phyloP scores from a whole-genome alignment of 2,329 filamentous ascomycete genomes.

The Fusarium sp. region DNA sequence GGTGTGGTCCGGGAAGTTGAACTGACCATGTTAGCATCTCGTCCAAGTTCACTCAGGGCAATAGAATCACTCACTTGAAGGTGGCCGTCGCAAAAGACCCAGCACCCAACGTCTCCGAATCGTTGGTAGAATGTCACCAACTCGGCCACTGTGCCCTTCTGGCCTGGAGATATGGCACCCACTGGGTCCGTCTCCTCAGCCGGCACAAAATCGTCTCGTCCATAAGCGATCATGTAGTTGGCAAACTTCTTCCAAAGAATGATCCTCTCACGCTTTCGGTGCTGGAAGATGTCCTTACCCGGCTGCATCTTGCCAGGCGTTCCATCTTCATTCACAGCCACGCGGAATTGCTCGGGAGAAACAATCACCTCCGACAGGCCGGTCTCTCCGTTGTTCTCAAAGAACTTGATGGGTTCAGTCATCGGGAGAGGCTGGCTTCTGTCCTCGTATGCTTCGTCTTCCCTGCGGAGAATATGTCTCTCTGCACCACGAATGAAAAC shows the following conservation, averaged over 20 bases:
- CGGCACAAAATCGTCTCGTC: conserved; percentile 72
- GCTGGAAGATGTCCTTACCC: conserved; percentile 74
- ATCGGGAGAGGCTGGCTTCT: conserved; percentile 73
- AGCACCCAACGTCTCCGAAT: conserved; percentile 83
- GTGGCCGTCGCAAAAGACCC: conserved; percentile 84
- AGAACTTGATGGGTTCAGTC: conserved; percentile 74
- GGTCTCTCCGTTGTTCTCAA: conserved; percentile 75
- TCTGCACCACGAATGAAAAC: conserved; percentile 79
- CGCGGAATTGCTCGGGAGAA: conserved; percentile 70
- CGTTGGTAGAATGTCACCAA: conserved; percentile 85
- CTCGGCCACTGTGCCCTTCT: conserved; percentile 58
- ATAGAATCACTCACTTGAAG: conserved; percentile 68
- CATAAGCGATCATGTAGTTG: conserved; percentile 80
- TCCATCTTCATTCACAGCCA: conserved; percentile 67
- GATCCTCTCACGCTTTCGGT: conserved; percentile 73
- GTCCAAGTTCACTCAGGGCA: not conserved
- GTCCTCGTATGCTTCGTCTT: conserved; percentile 66
- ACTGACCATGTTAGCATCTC: conserved; percentile 59
- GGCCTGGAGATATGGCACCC: conserved; percentile 53
- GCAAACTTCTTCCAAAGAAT: conserved; percentile 80
- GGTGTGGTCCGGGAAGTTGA: conserved; percentile 90
- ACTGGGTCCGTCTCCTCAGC: conserved; percentile 59
- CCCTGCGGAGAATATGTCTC: conserved; percentile 73
- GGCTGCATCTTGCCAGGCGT: conserved; percentile 70
- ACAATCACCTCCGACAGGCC: conserved; percentile 74